Evolutionary conservation across 2,329 filamentous ascomycete genomes (phyloP), one percentile per base, ranked within the genome.

Genomic region (Celoporthe dispersa): DNA sequence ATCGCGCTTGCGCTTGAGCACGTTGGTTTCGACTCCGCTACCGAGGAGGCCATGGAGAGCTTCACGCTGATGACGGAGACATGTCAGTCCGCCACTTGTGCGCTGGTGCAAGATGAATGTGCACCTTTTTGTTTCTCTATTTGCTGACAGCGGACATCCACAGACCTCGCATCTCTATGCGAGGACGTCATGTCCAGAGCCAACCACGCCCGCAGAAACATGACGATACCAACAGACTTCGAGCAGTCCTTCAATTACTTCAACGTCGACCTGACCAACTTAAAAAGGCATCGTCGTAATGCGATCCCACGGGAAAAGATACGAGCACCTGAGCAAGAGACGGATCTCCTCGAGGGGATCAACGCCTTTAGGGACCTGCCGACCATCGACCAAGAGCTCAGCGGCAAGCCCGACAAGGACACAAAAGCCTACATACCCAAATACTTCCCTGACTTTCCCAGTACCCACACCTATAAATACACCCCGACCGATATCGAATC

Each of bases 381-480:
- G 0, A 80, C 85, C 11, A 80, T 86, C 22, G 85, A 86, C 33
- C 78, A 82, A 5, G 88, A 90, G 68, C 80, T 91, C 2, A 89
- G 88, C 70, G 89, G 89, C 51, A 82, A 84, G 69, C 74, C 80
- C 1, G 88, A 91, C 73, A 90, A 89, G 74, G 82, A 85, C 11
- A 77, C 81, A 16, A 86, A 86, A 74, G 68, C 77, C 33, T 90
- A 88, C 77, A 89, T 91, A 14, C 89, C 89, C 0, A 78, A 80
- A 48, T 83, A 83, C 0, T 89, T 91, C 66, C 89, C 89, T 0
- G 82, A 85, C 12, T 91, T 91, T 70, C 89, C 89, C 0, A 90
- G 88, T 76, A 87, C 86, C 61, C 88, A 91, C 74, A 91, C 88
- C 3, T 91, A 90, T 78, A 85, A 84, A 53, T 87, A 85, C 75